Evolutionary conservation across 768 basidiomycete genomes (phyloP).

Genomic region (Hypsizygus marmoreus): DNA sequence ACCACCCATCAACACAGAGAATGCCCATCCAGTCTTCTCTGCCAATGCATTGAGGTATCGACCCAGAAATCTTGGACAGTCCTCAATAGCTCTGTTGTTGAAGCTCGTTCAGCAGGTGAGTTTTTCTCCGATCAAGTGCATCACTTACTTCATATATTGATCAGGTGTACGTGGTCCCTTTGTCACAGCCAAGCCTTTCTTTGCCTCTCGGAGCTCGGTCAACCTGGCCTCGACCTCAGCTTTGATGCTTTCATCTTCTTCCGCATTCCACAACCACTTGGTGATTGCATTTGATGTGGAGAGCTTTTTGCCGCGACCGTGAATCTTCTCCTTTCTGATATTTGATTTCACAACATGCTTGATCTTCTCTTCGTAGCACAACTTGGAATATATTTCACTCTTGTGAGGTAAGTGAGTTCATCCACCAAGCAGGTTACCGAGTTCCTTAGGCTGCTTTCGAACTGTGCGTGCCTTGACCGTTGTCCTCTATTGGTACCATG

Average conservation of each 20-base stretch:
- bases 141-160: neutral
- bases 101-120: neutral
- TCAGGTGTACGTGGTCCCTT: neutral
- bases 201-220: neutral
- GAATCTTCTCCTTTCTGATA: neutral
- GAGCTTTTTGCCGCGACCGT: neutral
- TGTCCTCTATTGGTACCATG: constrained; percentile 6
- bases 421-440: neutral
- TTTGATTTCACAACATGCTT: neutral
- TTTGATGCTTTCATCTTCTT: constrained; percentile 1
- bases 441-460: neutral
- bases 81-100: constrained; percentile 1
- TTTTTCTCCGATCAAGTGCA: neutral
- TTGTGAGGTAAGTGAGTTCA: neutral
- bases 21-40: constrained; percentile 4
- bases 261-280: constrained; percentile 1
- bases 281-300: neutral
- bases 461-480: neutral
- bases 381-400: constrained; percentile 3
- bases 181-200: neutral
- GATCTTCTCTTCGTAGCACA: neutral
- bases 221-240: constrained; percentile 4
- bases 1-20: constrained; percentile 10
- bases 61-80: neutral
- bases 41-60: neutral